Evolutionary conservation across 106 monocot genomes (phyloP).

Genomic region (Dactylorhiza incarnata): DNA sequence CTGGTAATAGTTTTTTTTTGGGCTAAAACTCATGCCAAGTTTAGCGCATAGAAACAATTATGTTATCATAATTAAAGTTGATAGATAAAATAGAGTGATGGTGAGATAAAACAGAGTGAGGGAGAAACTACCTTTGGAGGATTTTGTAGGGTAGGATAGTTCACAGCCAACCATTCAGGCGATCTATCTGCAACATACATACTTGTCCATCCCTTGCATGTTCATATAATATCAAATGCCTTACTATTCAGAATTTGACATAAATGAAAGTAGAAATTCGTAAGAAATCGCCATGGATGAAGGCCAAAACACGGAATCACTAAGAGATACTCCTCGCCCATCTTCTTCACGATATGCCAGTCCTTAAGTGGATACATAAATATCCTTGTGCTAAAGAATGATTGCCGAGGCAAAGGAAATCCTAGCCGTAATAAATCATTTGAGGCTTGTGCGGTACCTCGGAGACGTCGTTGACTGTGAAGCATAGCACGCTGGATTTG

Average conservation of each 20-base stretch:
- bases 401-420: not conserved
- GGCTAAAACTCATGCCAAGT: too few species aligned
- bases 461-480: constrained; percentile 71
- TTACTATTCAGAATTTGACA: not conserved
- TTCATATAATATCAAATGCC: not conserved
- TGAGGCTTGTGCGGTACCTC: constrained; percentile 14
- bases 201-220: not conserved
- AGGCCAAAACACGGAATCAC: constrained; percentile 44
- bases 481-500: constrained; percentile 56
- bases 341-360: constrained; percentile 47
- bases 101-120: too few species aligned
- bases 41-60: too few species aligned
- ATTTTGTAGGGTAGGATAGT: too few species aligned
- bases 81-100: too few species aligned
- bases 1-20: too few species aligned
- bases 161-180: constrained; percentile 38
- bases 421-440: not conserved
- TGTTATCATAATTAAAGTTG: too few species aligned
- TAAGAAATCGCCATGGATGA: constrained; percentile 30
- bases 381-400: not conserved
- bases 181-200: constrained; percentile 36
- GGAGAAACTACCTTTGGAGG: too few species aligned
- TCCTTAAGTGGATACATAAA: constrained; percentile 18
- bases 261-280: not conserved
- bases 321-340: constrained; percentile 37